Evolutionary conservation across 1,284 basidiomycete species (phyloP), one percentile per base, ranked within the genome.

Genomic region (Quambalaria eucalypti): DNA sequence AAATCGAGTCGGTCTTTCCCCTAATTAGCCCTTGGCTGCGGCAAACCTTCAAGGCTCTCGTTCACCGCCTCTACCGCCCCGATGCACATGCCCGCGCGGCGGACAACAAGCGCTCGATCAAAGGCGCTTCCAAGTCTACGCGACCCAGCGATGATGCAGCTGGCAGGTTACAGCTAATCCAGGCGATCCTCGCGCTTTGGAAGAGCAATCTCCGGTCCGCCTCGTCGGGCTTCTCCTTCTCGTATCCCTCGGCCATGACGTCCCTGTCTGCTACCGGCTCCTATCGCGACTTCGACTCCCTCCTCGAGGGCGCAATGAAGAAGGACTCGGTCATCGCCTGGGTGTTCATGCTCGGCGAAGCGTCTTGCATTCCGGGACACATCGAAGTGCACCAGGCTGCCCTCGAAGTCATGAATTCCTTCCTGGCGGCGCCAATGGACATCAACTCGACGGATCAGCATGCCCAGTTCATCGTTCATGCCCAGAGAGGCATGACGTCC

Each of bases 101-200:
- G n/a, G 28, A 2, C 6, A 23, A 25, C 6, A 21, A 28, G 29
- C 25, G 23, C 4, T 28, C 23, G 16, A 3, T 23, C 7, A 28
- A n/a, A 38, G 28, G 10, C 31, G 44, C n/a, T 6, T 39, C 14
- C 29, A 47, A 48, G 33, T 19, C 21, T 10, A 54, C 36, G 28
- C 46, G 52, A 10, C 42, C 52, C 29, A 29, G 58, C 30, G 68
- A 71, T 31, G 68, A 71, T 39, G 48, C 52, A n/a, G 31, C 7
- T 12, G 61, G 60, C 21, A 58, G 64, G 9, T 30, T 56, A 16
- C 64, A 71, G 28, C 49, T 71, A 26, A 51, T 71, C 12, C 60
- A 64, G 33, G 65, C 64, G 21, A 71, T 66, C 49, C 12, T 69
- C 30, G 61, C 66, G 53, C 57, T 71, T 6, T 69, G 68, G 66